Evolutionary conservation across 139 green algal genomes (phyloP).

Genomic region (Desmodesmus armatus): DNA sequence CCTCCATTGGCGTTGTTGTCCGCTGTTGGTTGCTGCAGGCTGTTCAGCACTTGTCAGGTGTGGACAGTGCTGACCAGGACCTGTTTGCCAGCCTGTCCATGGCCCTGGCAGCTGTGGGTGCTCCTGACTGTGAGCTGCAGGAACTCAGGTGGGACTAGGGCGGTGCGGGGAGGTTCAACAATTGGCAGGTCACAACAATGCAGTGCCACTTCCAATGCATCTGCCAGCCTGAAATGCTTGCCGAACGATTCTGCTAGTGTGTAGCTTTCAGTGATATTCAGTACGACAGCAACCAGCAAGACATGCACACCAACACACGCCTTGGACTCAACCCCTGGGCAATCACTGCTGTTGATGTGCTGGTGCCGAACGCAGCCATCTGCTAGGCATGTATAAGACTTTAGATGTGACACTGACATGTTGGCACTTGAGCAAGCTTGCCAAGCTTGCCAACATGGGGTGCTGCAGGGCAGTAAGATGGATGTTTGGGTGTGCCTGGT

Average conservation of each 20-base stretch:
- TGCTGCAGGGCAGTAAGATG: not conserved
- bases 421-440: not conserved
- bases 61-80: not conserved
- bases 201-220: not conserved
- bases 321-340: no score
- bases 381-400: not conserved
- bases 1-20: not conserved
- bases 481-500: not conserved
- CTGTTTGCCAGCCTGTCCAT: conserved; percentile 19
- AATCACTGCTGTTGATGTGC: no score
- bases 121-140: conserved; percentile 2
- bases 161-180: not conserved
- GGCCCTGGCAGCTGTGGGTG: conserved; percentile 13
- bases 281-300: not conserved
- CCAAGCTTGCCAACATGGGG: not conserved
- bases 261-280: not conserved
- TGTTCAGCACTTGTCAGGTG: not conserved
- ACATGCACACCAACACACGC: not conserved
- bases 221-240: not conserved
- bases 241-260: no score
- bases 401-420: not conserved
- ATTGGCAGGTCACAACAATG: not conserved
- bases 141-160: conserved; percentile 21
- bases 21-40: not conserved
- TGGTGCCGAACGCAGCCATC: no score